These are phyloP conservation scores for Dactylonectria macrodidyma DNA, from an alignment of 2,329 filamentous ascomycete species.

Conservation along the genomic window DNA sequence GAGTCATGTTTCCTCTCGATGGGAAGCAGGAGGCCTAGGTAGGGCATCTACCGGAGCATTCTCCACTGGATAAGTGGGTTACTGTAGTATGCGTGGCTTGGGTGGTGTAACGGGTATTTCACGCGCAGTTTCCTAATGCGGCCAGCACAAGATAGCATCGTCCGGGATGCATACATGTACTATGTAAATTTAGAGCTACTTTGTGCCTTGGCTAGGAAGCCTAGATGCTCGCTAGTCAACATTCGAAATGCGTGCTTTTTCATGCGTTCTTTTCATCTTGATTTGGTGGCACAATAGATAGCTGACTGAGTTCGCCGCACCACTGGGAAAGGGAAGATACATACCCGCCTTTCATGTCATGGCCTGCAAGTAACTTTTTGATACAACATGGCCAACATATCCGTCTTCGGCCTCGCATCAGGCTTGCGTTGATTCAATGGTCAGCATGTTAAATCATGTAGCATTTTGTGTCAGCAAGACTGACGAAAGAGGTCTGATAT, in stretches of 20 bases:
- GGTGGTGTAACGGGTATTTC: background rate
- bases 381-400: background rate
- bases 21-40: background rate
- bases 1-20: background rate
- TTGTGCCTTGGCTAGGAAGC: slow-evolving; percentile 15
- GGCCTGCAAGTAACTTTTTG: background rate
- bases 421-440: background rate
- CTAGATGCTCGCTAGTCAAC: background rate
- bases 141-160: background rate
- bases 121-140: background rate
- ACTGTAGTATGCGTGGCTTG: slow-evolving; percentile 1
- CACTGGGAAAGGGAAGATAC: slow-evolving; percentile 10
- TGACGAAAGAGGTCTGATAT: background rate
- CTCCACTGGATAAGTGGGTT: background rate
- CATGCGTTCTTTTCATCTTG: background rate
- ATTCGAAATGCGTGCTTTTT: slow-evolving; percentile 4
- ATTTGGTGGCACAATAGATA: background rate
- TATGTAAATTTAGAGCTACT: background rate
- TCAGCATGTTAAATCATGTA: background rate
- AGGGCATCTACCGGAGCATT: background rate
- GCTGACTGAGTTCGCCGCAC: background rate
- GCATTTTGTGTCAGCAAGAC: background rate
- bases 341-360: background rate
- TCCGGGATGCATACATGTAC: background rate
- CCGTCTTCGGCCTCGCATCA: background rate